Evolutionary conservation across 805 yeast species (phyloP).

Genomic region (Saccharomyces kudriavzevii): DNA sequence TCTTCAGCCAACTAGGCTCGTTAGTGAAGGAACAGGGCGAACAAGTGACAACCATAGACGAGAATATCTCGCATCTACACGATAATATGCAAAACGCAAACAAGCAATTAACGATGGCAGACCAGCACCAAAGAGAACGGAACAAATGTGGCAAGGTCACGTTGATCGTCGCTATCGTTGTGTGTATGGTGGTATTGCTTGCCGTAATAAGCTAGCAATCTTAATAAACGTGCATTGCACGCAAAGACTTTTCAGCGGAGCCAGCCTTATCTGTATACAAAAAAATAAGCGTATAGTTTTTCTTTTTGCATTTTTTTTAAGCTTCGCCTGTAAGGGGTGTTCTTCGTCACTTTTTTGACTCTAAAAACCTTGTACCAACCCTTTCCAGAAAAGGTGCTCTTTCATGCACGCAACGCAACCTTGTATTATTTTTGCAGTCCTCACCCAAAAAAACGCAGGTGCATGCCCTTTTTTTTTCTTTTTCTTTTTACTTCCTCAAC

Average conservation of each 20-base stretch:
- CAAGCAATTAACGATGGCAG: slow-evolving; percentile 63
- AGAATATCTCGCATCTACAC: slow-evolving; percentile 57
- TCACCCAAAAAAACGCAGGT: not conserved
- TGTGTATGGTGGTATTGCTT: slow-evolving; percentile 50
- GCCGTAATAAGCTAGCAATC: slow-evolving; percentile 32
- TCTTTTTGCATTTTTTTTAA: not conserved
- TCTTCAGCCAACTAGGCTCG: slow-evolving; percentile 71
- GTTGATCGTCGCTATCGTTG: slow-evolving; percentile 48
- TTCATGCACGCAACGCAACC: not conserved
- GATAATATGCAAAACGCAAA: slow-evolving; percentile 63
- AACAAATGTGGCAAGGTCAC: slow-evolving; percentile 69
- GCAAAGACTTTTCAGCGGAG: not conserved
- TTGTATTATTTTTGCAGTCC: not conserved
- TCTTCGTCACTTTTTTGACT: not conserved
- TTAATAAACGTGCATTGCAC: not conserved
- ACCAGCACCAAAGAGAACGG: slow-evolving; percentile 60
- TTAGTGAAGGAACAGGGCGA: slow-evolving; percentile 79
- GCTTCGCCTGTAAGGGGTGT: not conserved
- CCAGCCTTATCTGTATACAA: not conserved
- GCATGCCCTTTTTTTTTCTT: not conserved
- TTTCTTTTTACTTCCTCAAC: not conserved
- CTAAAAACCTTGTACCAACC: not conserved
- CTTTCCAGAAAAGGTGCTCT: not conserved
- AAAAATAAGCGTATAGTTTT: not conserved
- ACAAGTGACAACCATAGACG: slow-evolving; percentile 77